A percentile compares a stretch with the other conserved stretches of the same genome.
phyloP scores from a whole-genome alignment of 768 basidiomycete genomes.

The Termitomyces eurrhizus region DNA sequence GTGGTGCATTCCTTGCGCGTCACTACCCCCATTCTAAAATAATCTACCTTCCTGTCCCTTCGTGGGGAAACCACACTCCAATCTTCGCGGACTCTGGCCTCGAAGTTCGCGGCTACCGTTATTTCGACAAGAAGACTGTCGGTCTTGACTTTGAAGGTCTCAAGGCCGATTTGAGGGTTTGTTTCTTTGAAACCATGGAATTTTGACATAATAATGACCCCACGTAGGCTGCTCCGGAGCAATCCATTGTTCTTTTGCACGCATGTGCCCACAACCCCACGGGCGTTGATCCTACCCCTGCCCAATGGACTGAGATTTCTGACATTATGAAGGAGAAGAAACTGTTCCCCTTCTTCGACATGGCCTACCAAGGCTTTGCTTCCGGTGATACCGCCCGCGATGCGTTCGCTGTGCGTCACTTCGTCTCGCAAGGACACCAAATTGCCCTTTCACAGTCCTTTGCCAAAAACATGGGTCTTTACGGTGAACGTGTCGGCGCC shows the following conservation, averaged over 20 bases:
- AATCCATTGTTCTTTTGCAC: conserved; percentile 85
- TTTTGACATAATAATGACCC: conserved; percentile 3
- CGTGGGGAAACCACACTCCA: conserved; percentile 97
- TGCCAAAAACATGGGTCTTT: conserved; percentile 99
- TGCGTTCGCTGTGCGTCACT: conserved; percentile 93
- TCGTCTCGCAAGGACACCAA: conserved; percentile 87
- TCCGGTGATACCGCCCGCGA: conserved; percentile 89
- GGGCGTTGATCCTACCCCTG: conserved; percentile 90
- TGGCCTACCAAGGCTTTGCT: conserved; percentile 99
- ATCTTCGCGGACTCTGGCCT: conserved; percentile 93
- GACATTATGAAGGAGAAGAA: conserved; percentile 83
- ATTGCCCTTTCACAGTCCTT: conserved; percentile 92
- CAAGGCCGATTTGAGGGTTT: conserved; percentile 79
- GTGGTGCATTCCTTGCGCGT: conserved; percentile 85
- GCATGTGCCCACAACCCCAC: conserved; percentile 99
- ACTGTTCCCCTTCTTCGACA: conserved; percentile 98
- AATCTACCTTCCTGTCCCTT: conserved; percentile 89
- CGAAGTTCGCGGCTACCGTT: conserved; percentile 89
- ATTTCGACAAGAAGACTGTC: conserved; percentile 90
- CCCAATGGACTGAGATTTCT: conserved; percentile 91
- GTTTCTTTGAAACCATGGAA: conserved; percentile 15
- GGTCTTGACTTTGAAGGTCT: conserved; percentile 91
- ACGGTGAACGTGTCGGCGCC: conserved; percentile 97
- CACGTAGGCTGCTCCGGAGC: conserved; percentile 62
- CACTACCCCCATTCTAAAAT: conserved; percentile 84